Conservation (phyloP, 495 filamentous ascomycete species). For the Paragyromitra xinjiangensis region DNA sequence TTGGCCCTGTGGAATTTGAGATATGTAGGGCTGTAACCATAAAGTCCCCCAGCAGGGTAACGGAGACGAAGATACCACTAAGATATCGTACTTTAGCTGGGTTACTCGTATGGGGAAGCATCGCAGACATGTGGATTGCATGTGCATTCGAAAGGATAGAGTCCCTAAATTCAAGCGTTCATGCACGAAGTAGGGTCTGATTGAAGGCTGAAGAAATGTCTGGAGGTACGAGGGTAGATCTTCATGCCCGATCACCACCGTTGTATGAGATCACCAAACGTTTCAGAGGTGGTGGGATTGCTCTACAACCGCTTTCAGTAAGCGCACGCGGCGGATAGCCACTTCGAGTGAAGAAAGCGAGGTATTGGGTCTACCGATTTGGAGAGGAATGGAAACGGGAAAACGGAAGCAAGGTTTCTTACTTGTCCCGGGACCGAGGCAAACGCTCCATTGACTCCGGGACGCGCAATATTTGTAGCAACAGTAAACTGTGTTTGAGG, state of each 20-base stretch:
- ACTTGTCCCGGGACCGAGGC: constrained; percentile 2
- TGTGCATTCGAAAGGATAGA: not conserved
- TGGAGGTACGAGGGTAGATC: constrained; percentile 15
- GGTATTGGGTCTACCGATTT: not conserved
- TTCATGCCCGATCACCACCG: constrained; percentile 11
- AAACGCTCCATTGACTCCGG: constrained; percentile 3
- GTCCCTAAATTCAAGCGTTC: constrained; percentile 10
- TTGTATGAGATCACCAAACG: constrained; percentile 12
- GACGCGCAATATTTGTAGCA: constrained; percentile 8
- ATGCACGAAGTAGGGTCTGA: constrained; percentile 11
- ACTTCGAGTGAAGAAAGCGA: not conserved
- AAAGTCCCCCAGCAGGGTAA: not conserved
- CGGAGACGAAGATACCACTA: constrained; percentile 1
- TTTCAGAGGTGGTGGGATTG: not conserved
- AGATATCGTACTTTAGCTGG: constrained; percentile 24
- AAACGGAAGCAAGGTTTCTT: constrained; percentile 1
- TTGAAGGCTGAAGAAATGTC: constrained; percentile 25
- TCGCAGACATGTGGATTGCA: not conserved
- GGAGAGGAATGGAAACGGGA: constrained; percentile 6
- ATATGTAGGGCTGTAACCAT: not conserved
- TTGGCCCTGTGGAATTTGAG: not conserved
- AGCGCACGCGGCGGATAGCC: not conserved
- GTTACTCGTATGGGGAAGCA: constrained; percentile 5
- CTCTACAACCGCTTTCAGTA: constrained; percentile 5
- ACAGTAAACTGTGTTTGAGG: not conserved